Percentiles rank a stretch among this genome's conserved stretches.
Evolutionary conservation across 2,329 filamentous ascomycete genomes (phyloP).

Genomic region (Fusarium proliferatum): DNA sequence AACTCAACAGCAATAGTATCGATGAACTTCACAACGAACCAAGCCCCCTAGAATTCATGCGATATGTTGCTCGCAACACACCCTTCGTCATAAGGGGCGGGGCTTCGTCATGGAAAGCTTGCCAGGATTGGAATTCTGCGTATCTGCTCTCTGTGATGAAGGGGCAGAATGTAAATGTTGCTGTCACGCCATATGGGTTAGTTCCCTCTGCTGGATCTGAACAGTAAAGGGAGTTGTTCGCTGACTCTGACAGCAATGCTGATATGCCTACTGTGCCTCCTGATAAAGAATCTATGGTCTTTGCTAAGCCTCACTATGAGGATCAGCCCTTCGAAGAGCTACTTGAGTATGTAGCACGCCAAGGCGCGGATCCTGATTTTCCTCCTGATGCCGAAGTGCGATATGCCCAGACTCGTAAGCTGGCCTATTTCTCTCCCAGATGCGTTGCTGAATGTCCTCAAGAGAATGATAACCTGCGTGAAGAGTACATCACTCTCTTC

Average conservation of each 20-base stretch:
- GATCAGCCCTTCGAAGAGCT: constrained; percentile 71
- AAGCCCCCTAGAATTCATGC: constrained; percentile 82
- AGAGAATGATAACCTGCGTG: constrained; percentile 85
- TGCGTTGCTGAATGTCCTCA: background rate
- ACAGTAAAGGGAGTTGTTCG: background rate
- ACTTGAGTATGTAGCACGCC: constrained; percentile 68
- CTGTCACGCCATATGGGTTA: constrained; percentile 80
- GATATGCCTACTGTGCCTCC: constrained; percentile 49
- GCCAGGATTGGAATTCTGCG: constrained; percentile 68
- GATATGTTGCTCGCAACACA: constrained; percentile 77
- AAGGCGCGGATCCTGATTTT: constrained; percentile 60
- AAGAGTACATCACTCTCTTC: constrained; percentile 75
- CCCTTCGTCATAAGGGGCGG: constrained; percentile 78
- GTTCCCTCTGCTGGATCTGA: constrained; percentile 34
- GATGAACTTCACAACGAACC: constrained; percentile 73
- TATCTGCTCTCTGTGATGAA: constrained; percentile 68
- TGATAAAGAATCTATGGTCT: constrained; percentile 54
- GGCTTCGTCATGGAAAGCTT: constrained; percentile 72
- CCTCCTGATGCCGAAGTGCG: constrained; percentile 61
- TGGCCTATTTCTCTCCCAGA: background rate
- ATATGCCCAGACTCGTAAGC: constrained; percentile 80
- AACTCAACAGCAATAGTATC: constrained; percentile 72
- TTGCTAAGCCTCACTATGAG: constrained; percentile 79
- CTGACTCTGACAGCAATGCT: constrained; percentile 49
- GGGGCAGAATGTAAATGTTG: constrained; percentile 74